Evolutionary conservation across 2,329 filamentous ascomycete species (phyloP).

Genomic region (Beauveria varroae): DNA sequence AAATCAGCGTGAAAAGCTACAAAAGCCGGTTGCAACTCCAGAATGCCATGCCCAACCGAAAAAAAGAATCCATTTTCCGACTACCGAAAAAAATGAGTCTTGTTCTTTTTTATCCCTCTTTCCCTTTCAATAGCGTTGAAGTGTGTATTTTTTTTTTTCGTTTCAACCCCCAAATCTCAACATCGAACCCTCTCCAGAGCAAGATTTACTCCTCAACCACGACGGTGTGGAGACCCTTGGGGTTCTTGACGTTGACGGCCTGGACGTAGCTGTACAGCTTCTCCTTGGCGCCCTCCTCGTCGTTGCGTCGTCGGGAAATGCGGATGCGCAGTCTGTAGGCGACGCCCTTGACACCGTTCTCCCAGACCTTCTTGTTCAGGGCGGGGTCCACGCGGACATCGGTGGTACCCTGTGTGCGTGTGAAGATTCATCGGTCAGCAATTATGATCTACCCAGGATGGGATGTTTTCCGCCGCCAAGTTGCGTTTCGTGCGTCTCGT

Average conservation of each 20-base stretch:
- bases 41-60: conserved; percentile 36
- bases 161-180: not conserved
- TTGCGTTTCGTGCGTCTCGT: not conserved
- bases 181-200: not conserved
- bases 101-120: not conserved
- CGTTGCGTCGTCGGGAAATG: conserved; percentile 99
- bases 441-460: not conserved
- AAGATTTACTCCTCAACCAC: conserved; percentile 59
- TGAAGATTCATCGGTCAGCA: conserved; percentile 9
- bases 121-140: conserved; percentile 10
- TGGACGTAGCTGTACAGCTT: conserved; percentile 99
- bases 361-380: conserved; percentile 99
- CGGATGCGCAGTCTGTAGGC: conserved; percentile 95
- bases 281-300: conserved; percentile 99
- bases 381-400: conserved; percentile 98
- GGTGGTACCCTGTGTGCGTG: conserved; percentile 65
- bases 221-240: conserved; percentile 92
- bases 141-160: conserved; percentile 19
- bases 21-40: conserved; percentile 40
- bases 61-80: conserved; percentile 28
- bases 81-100: conserved; percentile 22
- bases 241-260: conserved; percentile 98
- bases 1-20: conserved; percentile 34
- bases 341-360: conserved; percentile 97
- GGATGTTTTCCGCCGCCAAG: not conserved